phyloP scores from a whole-genome alignment of 1,139 yeast genomes.

The Geotrichum citri-aurantii region DNA sequence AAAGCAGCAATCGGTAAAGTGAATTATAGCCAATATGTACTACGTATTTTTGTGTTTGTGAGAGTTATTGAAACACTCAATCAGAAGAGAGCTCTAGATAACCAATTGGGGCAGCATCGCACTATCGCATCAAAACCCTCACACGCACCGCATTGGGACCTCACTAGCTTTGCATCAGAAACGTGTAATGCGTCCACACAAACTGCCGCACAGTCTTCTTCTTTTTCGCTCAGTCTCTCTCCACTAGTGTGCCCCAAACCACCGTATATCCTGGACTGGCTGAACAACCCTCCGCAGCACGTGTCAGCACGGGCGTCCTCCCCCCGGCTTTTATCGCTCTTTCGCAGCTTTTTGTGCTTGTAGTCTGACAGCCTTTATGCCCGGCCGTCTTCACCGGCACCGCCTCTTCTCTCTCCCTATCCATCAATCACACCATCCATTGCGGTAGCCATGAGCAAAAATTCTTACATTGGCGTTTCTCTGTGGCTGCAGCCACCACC shows the following conservation, averaged over 20 bases:
- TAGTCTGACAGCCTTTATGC: background rate
- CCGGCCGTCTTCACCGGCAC: background rate
- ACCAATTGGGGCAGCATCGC: too few relatives aligned
- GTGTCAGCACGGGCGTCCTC: background rate
- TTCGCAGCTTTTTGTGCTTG: background rate
- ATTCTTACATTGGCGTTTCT: conserved; percentile 40
- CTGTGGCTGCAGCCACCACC: conserved; percentile 72
- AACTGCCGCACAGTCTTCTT: background rate
- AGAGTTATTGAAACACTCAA: too few relatives aligned
- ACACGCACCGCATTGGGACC: background rate
- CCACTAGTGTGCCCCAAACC: background rate
- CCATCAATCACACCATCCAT: background rate
- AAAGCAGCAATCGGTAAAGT: too few relatives aligned
- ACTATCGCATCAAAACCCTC: background rate
- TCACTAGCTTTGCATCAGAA: background rate
- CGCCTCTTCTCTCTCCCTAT: background rate
- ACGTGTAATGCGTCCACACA: background rate
- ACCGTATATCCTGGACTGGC: background rate
- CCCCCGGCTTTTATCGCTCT: too few relatives aligned
- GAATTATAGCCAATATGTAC: too few relatives aligned
- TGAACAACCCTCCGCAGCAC: background rate
- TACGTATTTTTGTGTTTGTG: too few relatives aligned
- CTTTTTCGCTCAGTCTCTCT: too few relatives aligned
- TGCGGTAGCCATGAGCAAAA: conserved; percentile 8
- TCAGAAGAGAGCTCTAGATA: too few relatives aligned